These are phyloP conservation scores for Termitomyces sp. DNA, from an alignment of 768 basidiomycete species.

Conservation along the genomic window DNA sequence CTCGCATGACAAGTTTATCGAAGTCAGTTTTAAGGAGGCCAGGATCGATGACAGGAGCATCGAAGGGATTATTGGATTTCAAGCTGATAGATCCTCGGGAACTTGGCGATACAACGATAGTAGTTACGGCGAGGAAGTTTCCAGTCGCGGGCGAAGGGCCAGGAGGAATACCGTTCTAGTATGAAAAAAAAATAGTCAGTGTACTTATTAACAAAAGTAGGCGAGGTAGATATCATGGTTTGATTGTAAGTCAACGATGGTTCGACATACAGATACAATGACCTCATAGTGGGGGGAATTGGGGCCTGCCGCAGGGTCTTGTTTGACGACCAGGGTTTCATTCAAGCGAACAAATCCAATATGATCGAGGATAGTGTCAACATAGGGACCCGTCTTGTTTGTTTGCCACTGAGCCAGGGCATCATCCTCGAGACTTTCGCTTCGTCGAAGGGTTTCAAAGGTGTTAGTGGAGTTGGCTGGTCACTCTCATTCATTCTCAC, in stretches of 20 bases:
- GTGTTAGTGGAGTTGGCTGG: slow-evolving; percentile 22
- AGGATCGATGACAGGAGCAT: slow-evolving; percentile 42
- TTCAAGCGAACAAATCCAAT: slow-evolving; percentile 28
- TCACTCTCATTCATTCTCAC: neutral
- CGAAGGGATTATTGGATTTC: slow-evolving; percentile 40
- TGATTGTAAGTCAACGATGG: neutral
- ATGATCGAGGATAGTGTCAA: slow-evolving; percentile 21
- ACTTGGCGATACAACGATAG: slow-evolving; percentile 18
- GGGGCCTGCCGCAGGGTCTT: slow-evolving; percentile 31
- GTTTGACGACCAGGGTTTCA: slow-evolving; percentile 3
- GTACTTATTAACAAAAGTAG: too few relatives aligned
- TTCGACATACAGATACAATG: slow-evolving; percentile 24
- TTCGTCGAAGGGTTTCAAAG: slow-evolving; percentile 22
- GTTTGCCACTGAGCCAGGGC: slow-evolving; percentile 26
- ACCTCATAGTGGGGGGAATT: slow-evolving; percentile 33
- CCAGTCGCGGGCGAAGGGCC: slow-evolving; percentile 11
- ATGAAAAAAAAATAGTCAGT: neutral
- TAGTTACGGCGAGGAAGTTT: slow-evolving; percentile 10
- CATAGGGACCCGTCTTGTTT: slow-evolving; percentile 28
- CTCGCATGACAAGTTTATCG: slow-evolving; percentile 23
- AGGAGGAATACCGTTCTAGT: slow-evolving; percentile 14
- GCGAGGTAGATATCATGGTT: too few relatives aligned
- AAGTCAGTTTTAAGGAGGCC: slow-evolving; percentile 31
- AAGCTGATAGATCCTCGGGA: slow-evolving; percentile 23
- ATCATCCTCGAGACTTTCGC: slow-evolving; percentile 7